phyloP scores from a whole-genome alignment of 2,329 filamentous ascomycete genomes.

The Cryphonectria parasitica region DNA sequence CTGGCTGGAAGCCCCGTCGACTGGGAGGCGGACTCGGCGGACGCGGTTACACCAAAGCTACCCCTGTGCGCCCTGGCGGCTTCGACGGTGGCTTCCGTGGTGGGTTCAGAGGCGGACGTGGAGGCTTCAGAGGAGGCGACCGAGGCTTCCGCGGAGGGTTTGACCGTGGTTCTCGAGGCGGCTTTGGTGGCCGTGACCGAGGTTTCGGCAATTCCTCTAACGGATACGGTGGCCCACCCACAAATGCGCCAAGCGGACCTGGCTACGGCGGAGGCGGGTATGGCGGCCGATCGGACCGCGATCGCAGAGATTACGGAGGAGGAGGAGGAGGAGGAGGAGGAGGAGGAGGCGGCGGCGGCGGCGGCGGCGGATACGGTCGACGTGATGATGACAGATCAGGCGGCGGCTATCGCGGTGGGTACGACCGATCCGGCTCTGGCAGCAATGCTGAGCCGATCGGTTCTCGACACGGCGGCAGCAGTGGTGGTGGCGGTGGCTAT shows the following conservation, averaged over 20 bases:
- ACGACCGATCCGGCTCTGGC: constrained; percentile 64
- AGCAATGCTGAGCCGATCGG: constrained; percentile 36
- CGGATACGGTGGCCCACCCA: constrained; percentile 38
- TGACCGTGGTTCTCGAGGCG: constrained; percentile 62
- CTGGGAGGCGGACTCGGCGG: constrained; percentile 92
- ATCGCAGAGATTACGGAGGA: constrained; percentile 49
- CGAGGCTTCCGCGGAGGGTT: constrained; percentile 50
- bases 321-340: constrained; percentile 42
- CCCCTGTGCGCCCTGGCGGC: constrained; percentile 69
- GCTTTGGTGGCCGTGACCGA: constrained; percentile 48
- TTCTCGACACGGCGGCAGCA: constrained; percentile 42
- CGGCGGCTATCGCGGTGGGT: constrained; percentile 35
- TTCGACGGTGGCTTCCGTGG: constrained; percentile 61
- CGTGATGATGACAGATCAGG: constrained; percentile 34
- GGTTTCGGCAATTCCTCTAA: constrained; percentile 57
- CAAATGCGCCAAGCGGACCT: constrained; percentile 63
- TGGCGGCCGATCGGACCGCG: constrained; percentile 40
- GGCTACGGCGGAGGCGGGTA: constrained; percentile 54
- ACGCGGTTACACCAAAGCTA: constrained; percentile 86
- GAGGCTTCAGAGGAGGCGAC: constrained; percentile 48
- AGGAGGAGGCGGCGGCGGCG: constrained; percentile 35
- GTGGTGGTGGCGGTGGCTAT: constrained; percentile 49
- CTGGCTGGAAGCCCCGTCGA: constrained; percentile 89
- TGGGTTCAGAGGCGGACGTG: constrained; percentile 48
- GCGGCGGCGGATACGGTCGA: constrained; percentile 43